Evolutionary conservation across 2,329 filamentous ascomycete genomes (phyloP), one percentile per base, ranked within the genome.

Genomic region (Fusarium clavum): DNA sequence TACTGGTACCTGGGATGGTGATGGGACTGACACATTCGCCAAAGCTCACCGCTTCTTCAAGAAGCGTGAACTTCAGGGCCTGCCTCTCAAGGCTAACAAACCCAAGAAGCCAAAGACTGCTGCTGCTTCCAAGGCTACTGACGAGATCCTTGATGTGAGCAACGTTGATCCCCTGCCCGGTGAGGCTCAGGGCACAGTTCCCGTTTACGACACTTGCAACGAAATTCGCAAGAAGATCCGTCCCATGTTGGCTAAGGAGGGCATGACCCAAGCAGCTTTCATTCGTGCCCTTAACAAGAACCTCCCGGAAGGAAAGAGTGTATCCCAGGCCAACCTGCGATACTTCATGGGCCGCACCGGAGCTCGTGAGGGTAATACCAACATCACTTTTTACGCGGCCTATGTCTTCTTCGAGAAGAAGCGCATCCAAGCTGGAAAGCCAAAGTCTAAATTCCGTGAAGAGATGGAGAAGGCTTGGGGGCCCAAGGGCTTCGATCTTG

Each of bases 341-440:
- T 78, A 81, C 41, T 90, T 89, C 70, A 80, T 87, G 53, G 74
- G 73, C 8, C 85, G 85, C 71, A 85, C 83, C 58, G 87, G 86
- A 0, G 61, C 81, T 0, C 78, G 77, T 12, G 79, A 80, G 4
- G 87, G 87, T 7, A 85, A 85, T 56, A 84, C 81, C 5, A 84
- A 79, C 55, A 69, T 71, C 11, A 78, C 85, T 2, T 90, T 84
- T 72, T 89, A 90, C 69, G 83, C 82, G 5, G 81, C 80, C 0
- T 90, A 89, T 72, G 82, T 87, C 22, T 88, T 84, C 75, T 90
- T 90, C 70, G 87, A 90, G 78, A 90, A 89, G 79, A 67, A 85
- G 69, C 78, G 87, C 18, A 77, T 89, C 57, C 81, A 81, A 71
- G 79, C 86, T 55, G 78, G 79, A 1, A 88, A 86, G 76, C 78